These are phyloP conservation scores for Podosphaera leucotricha DNA, from an alignment of 2,329 filamentous ascomycete genomes.

Conservation along the genomic window DNA sequence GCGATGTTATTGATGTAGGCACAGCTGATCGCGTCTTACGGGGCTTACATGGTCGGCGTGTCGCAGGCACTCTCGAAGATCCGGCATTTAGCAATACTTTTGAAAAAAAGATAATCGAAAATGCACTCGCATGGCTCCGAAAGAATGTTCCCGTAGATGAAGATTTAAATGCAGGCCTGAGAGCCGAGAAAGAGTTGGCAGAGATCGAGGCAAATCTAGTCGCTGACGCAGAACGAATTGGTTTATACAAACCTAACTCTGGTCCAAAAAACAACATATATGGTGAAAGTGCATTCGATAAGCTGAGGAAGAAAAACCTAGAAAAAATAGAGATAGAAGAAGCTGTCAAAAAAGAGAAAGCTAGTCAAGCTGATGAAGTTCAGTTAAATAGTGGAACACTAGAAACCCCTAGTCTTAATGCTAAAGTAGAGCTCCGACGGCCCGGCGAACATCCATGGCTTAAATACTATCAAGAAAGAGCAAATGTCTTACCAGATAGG, in stretches of 20 bases:
- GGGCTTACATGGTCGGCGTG: constrained; percentile 37
- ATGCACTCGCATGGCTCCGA: constrained; percentile 31
- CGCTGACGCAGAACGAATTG: constrained; percentile 12
- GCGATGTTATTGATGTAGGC: constrained; percentile 20
- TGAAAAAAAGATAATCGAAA: constrained; percentile 18
- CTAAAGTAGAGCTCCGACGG: constrained; percentile 11
- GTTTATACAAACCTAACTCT: constrained; percentile 13
- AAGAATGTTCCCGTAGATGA: constrained; percentile 32
- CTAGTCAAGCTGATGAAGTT: constrained; percentile 20
- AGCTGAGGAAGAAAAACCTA: constrained; percentile 29
- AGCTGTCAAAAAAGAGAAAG: constrained; percentile 15
- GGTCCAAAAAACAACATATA: constrained; percentile 23
- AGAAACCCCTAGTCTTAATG: constrained; percentile 5
- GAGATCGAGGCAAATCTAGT: constrained; percentile 22
- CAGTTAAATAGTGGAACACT: constrained; percentile 11
- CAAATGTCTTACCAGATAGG: constrained; percentile 25
- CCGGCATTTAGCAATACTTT: constrained; percentile 16
- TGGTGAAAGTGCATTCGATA: constrained; percentile 31
- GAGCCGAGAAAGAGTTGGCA: constrained; percentile 37
- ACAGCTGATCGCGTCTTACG: constrained; percentile 29
- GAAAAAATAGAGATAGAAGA: constrained; percentile 23
- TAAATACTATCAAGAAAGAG: constrained; percentile 18
- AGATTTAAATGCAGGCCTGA: constrained; percentile 32
- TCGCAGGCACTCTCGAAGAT: constrained; percentile 39
- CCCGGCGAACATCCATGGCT: constrained; percentile 11